phyloP scores from a whole-genome alignment of 352 stramenopile genomes.

The Pythium insidiosum region DNA sequence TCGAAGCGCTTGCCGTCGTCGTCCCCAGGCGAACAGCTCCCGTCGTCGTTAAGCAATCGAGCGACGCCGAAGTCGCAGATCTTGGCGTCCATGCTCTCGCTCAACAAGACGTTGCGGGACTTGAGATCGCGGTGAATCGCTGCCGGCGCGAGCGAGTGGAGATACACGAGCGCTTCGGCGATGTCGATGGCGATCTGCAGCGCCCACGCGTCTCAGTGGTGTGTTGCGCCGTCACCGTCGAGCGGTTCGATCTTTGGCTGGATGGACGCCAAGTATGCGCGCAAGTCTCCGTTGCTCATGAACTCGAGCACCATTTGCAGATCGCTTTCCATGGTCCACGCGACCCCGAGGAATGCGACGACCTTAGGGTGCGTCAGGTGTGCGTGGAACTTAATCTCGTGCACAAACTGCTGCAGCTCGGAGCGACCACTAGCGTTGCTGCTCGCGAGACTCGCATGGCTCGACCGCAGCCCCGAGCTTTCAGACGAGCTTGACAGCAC shows the following conservation, averaged over 20 bases:
- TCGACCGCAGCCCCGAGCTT: no score
- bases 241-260: background rate
- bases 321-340: conserved; percentile 27
- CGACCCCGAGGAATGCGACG: conserved; percentile 21
- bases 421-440: background rate
- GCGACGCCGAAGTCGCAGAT: conserved; percentile 64
- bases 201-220: conserved; percentile 4
- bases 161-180: conserved; percentile 50
- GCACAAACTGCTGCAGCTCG: conserved; percentile 10
- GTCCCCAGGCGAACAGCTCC: no score
- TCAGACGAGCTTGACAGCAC: no score
- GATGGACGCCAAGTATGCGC: conserved; percentile 10
- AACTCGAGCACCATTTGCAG: conserved; percentile 23
- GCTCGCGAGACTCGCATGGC: no score
- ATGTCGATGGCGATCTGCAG: conserved; percentile 41
- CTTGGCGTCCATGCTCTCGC: conserved; percentile 47
- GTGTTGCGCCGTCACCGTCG: conserved; percentile 1
- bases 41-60: conserved; percentile 13
- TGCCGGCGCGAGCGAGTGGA: conserved; percentile 43
- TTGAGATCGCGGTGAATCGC: conserved; percentile 71
- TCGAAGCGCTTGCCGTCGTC: conserved; percentile 19
- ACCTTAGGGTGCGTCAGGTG: conserved; percentile 21
- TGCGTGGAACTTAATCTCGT: conserved; percentile 13
- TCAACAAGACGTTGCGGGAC: conserved; percentile 57
- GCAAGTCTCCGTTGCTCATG: conserved; percentile 23